A percentile compares a stretch with the other conserved stretches of the same genome.
Conservation (phyloP, 768 basidiomycete species). For the Hypholoma sublateritium region DNA sequence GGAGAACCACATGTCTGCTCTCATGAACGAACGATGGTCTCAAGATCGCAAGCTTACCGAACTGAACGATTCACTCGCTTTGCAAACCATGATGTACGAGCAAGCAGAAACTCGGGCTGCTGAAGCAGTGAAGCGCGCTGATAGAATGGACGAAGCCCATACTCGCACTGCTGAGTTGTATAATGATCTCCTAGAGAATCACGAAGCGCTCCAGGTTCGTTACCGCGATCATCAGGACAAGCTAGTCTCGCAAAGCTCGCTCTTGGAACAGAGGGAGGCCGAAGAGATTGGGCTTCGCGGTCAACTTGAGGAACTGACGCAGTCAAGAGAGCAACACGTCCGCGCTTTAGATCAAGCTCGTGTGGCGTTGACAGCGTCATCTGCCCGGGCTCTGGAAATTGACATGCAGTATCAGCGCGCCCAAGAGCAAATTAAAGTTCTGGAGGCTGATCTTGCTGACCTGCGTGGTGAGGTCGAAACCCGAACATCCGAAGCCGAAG, state of each 20-base stretch:
- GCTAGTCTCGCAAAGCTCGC: conserved; percentile 69
- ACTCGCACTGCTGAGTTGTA: conserved; percentile 63
- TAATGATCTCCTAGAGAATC: conserved; percentile 66
- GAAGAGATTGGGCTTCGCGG: conserved; percentile 64
- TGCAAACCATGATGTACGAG: conserved; percentile 75
- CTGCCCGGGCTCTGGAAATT: conserved; percentile 76
- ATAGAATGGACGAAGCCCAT: conserved; percentile 69
- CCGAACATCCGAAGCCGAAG: conserved; percentile 70
- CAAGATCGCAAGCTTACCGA: conserved; percentile 75
- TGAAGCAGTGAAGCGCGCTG: conserved; percentile 76
- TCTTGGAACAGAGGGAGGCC: conserved; percentile 75
- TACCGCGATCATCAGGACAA: conserved; percentile 78
- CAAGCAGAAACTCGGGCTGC: conserved; percentile 77
- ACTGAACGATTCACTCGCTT: conserved; percentile 67
- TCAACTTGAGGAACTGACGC: conserved; percentile 70
- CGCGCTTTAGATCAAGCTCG: conserved; percentile 87
- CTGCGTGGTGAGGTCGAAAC: conserved; percentile 81
- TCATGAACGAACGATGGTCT: conserved; percentile 60
- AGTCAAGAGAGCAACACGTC: conserved; percentile 80
- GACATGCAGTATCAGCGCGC: conserved; percentile 72
- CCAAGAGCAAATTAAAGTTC: conserved; percentile 61
- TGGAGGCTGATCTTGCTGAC: conserved; percentile 79
- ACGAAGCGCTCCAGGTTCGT: conserved; percentile 57
- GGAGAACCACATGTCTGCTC: conserved; percentile 64
- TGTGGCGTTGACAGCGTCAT: conserved; percentile 71